Evolutionary conservation across 176 grass and related monocot genomes (phyloP), one percentile per base, ranked within the genome.

Genomic region (Musa schizocarpa): DNA sequence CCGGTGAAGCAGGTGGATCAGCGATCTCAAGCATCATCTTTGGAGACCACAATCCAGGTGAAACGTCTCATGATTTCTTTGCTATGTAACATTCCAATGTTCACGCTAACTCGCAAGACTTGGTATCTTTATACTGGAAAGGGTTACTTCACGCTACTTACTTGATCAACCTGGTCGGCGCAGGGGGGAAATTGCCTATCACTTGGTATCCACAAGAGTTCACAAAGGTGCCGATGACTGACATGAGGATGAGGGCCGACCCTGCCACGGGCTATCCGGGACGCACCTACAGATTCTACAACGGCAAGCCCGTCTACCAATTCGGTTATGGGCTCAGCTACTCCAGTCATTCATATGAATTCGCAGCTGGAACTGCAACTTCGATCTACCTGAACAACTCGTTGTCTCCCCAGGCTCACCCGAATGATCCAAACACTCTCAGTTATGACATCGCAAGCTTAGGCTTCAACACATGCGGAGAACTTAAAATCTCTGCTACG

Each of bases 281-380:
- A 1, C 83, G 94, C 58, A 91, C 94, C 0, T 93, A 97, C 82
- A 27, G 94, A 54, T 97, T 97, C 68, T 97, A 97, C 81, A 80
- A 63, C 8, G 94, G 94, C 13, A 87, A 84, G 16, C 88, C 88
- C 19, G 94, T 97, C 50, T 97, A 76, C 86, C 71, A 69, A 3
- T 97, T 90, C 61, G 94, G 94, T 63, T 93, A 90, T 57, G 94
- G 94, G 8, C 94, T 97, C 22, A 97, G 94, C 80, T 97, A 97
- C 83, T 91, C 93, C 8, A 89, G 80, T 16, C 91, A 93, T 70
- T 91, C 94, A 5, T 84, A 93, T 63, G 68, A 70, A 21, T 97
- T 97, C 76, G 63, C 81, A 5, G 64, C 84, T 19, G 52, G 69
- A 64, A 27, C 50, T 49, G 77, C 55, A 25, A 90, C 78, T 70